phyloP scores from a whole-genome alignment of 768 basidiomycete genomes.

The Agaricus bisporus region DNA sequence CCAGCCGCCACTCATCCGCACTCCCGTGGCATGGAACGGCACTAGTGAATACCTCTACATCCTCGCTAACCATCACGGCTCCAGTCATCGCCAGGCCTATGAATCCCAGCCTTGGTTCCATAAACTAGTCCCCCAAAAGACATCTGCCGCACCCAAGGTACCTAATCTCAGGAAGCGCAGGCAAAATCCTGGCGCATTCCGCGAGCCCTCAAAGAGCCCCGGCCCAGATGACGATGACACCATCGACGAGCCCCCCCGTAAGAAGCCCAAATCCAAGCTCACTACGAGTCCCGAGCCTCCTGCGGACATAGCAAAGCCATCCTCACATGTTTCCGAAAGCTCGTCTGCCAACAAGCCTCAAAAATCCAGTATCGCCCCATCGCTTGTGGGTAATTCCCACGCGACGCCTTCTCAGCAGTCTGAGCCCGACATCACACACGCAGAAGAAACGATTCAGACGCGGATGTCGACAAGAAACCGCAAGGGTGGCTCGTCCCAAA shows the following conservation, averaged over 20 bases:
- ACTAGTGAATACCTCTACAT: conserved; percentile 31
- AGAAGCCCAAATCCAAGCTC: conserved; percentile 17
- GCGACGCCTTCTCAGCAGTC: conserved; percentile 8
- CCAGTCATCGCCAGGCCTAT: conserved; percentile 23
- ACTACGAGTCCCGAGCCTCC: neutral
- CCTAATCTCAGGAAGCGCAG: conserved; percentile 30
- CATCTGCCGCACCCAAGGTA: conserved; percentile 19
- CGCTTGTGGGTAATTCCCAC: conserved; percentile 6
- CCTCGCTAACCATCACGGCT: conserved; percentile 27
- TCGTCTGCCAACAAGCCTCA: conserved; percentile 5
- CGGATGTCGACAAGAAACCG: conserved; percentile 9
- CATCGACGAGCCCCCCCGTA: conserved; percentile 23
- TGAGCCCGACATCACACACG: neutral
- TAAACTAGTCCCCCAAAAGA: conserved; percentile 26
- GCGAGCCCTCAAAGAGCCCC: conserved; percentile 19
- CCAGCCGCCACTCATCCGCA: conserved; percentile 30
- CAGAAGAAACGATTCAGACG: conserved; percentile 3
- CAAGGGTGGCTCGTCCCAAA: conserved; percentile 6
- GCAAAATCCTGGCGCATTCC: conserved; percentile 19
- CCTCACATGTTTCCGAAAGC: neutral
- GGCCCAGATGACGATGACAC: conserved; percentile 21
- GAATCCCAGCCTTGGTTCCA: conserved; percentile 27
- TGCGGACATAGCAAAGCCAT: neutral
- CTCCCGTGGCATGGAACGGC: conserved; percentile 39
- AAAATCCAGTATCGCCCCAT: conserved; percentile 4